Evolutionary conservation across 495 filamentous ascomycete species (phyloP).

Genomic region (Hypoxylon rickii): DNA sequence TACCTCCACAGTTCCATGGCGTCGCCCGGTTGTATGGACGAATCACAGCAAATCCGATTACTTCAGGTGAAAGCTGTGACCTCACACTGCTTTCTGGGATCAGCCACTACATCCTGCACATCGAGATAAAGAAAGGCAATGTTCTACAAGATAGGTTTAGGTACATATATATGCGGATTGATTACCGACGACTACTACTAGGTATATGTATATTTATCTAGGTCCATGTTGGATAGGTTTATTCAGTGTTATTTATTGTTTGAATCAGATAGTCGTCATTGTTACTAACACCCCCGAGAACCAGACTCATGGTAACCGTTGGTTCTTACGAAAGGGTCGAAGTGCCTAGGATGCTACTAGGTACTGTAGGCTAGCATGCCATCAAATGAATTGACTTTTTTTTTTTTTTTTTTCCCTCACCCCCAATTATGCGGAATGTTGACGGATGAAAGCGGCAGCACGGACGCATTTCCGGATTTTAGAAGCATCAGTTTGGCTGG

Average conservation of each 20-base stretch:
- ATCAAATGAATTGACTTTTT: slow-evolving; percentile 3
- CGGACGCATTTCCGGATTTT: slow-evolving; percentile 16
- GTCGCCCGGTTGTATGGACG: slow-evolving; percentile 38
- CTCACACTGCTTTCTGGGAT: slow-evolving; percentile 28
- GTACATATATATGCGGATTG: too few relatives aligned
- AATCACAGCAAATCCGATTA: slow-evolving; percentile 40
- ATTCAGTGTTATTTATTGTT: slow-evolving; percentile 9
- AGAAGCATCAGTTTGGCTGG: neutral
- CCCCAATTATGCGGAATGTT: slow-evolving; percentile 10
- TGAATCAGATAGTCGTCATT: slow-evolving; percentile 17
- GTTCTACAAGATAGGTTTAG: too few relatives aligned
- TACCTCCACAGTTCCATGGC: slow-evolving; percentile 26
- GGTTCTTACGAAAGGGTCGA: too few relatives aligned
- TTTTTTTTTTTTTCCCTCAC: too few relatives aligned
- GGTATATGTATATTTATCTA: too few relatives aligned
- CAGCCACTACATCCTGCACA: slow-evolving; percentile 13
- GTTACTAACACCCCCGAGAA: too few relatives aligned
- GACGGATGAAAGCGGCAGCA: slow-evolving; percentile 26
- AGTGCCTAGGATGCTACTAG: too few relatives aligned
- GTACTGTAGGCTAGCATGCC: too few relatives aligned
- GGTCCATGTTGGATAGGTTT: too few relatives aligned
- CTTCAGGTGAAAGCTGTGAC: slow-evolving; percentile 33
- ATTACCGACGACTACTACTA: too few relatives aligned
- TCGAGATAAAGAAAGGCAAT: slow-evolving; percentile 14
- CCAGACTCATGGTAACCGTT: too few relatives aligned